A percentile compares a stretch with the other conserved stretches of the same genome.
These are phyloP conservation scores for Yarrowia sp. DNA, from an alignment of 805 yeast species.

Conservation along the genomic window DNA sequence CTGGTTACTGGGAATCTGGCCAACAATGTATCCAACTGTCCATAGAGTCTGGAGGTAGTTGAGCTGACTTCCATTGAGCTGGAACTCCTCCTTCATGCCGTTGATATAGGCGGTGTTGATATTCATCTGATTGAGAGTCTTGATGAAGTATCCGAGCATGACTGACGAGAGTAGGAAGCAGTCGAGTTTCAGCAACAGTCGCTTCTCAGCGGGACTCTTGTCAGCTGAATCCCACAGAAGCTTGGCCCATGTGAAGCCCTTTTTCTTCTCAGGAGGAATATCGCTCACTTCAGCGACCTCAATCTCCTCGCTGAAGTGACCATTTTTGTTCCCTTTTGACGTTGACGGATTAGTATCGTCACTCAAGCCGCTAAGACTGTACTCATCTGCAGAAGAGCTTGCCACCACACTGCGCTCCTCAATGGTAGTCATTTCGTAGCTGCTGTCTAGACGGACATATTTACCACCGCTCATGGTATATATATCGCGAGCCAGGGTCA, in stretches of 20 bases:
- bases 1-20: slow-evolving; percentile 45
- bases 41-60: slow-evolving; percentile 52
- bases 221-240: slow-evolving; percentile 49
- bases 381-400: slow-evolving; percentile 4
- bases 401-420: neutral
- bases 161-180: slow-evolving; percentile 54
- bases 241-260: slow-evolving; percentile 20
- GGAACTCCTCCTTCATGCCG: slow-evolving; percentile 57
- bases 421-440: slow-evolving; percentile 17
- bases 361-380: slow-evolving; percentile 15
- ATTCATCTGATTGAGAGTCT: slow-evolving; percentile 50
- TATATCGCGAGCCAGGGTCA: neutral
- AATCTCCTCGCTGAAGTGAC: neutral
- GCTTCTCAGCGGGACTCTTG: slow-evolving; percentile 52
- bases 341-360: neutral
- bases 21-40: slow-evolving; percentile 43
- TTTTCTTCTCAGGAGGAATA: neutral
- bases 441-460: slow-evolving; percentile 2
- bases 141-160: slow-evolving; percentile 57
- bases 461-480: slow-evolving; percentile 11
- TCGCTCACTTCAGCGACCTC: slow-evolving; percentile 2
- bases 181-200: slow-evolving; percentile 52
- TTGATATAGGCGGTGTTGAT: slow-evolving; percentile 57
- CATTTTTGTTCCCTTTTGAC: neutral
- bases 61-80: slow-evolving; percentile 55